A percentile compares a stretch with the other conserved stretches of the same genome.
Evolutionary conservation across 768 basidiomycete species (phyloP).

Genomic region (Trametes cinnabarina): DNA sequence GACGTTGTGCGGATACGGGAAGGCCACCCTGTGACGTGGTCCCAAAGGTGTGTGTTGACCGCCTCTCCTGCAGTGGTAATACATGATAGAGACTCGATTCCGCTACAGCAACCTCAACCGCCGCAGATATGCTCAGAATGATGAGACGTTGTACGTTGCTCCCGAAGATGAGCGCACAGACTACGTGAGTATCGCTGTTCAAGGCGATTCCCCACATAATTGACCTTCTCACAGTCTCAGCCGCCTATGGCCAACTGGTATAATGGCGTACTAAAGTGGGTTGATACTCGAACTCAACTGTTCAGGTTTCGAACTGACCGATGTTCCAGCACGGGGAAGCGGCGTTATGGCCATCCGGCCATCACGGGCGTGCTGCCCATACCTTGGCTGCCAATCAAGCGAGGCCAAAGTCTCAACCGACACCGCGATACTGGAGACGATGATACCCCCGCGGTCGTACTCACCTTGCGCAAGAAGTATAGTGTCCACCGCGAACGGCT

Average conservation of each 20-base stretch:
- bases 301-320: constrained; percentile 3
- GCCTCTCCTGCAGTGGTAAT: background rate
- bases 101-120: constrained; percentile 71
- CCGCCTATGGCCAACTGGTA: constrained; percentile 98
- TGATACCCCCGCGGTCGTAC: constrained; percentile 66
- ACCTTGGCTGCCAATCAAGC: constrained; percentile 92
- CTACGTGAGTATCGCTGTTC: constrained; percentile 51
- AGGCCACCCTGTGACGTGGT: constrained; percentile 86
- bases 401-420: constrained; percentile 36
- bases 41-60: constrained; percentile 68
- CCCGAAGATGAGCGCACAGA: constrained; percentile 92
- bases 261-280: constrained; percentile 84
- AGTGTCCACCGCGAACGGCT: constrained; percentile 38
- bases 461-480: constrained; percentile 75
- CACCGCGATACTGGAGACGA: constrained; percentile 39
- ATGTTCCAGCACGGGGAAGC: constrained; percentile 75
- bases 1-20: constrained; percentile 72
- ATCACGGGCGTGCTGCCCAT: constrained; percentile 89
- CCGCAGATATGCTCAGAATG: constrained; percentile 87
- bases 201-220: background rate
- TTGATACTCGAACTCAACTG: background rate
- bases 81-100: background rate
- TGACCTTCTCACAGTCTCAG: constrained; percentile 61
- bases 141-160: constrained; percentile 92
- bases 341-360: constrained; percentile 93